Percentiles rank a stretch among this genome's conserved stretches.
Evolutionary conservation across 1,139 yeast genomes (phyloP).

Genomic region (Hyphopichia fennica): DNA sequence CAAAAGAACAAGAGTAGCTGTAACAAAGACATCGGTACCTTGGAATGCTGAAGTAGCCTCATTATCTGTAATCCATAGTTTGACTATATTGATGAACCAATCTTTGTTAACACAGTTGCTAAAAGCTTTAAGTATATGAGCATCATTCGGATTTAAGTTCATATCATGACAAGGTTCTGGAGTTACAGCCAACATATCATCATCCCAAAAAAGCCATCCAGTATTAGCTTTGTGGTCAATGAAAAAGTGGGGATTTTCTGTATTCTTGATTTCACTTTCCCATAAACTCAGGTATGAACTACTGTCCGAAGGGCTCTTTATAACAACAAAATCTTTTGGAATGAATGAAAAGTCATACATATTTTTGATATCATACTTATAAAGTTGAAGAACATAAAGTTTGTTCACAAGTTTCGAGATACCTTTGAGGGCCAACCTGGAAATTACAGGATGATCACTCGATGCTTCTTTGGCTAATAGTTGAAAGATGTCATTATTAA

Average conservation of each 20-base stretch:
- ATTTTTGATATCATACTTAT: conserved; percentile 50
- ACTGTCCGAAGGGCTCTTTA: conserved; percentile 41
- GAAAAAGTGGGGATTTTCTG: conserved; percentile 49
- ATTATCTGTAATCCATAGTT: conserved; percentile 61
- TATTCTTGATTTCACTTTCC: conserved; percentile 53
- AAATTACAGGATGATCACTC: conserved; percentile 72
- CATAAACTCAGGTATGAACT: conserved; percentile 45
- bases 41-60: conserved; percentile 64
- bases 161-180: conserved; percentile 23
- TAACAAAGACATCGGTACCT: conserved; percentile 57
- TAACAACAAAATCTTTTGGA: conserved; percentile 35
- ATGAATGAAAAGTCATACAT: conserved; percentile 43
- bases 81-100: conserved; percentile 59
- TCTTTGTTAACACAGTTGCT: conserved; percentile 49
- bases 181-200: conserved; percentile 49
- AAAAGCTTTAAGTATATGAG: conserved; percentile 39
- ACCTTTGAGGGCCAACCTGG: conserved; percentile 65
- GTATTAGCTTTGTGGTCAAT: conserved; percentile 55
- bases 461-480: conserved; percentile 54
- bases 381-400: conserved; percentile 51
- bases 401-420: conserved; percentile 57
- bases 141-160: conserved; percentile 39
- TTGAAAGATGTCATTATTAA: conserved; percentile 43
- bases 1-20: conserved; percentile 46
- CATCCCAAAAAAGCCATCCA: conserved; percentile 86